Base-by-base conservation (phyloP, 192 early-diverging fungal species). In the Coemansia sp. region DNA sequence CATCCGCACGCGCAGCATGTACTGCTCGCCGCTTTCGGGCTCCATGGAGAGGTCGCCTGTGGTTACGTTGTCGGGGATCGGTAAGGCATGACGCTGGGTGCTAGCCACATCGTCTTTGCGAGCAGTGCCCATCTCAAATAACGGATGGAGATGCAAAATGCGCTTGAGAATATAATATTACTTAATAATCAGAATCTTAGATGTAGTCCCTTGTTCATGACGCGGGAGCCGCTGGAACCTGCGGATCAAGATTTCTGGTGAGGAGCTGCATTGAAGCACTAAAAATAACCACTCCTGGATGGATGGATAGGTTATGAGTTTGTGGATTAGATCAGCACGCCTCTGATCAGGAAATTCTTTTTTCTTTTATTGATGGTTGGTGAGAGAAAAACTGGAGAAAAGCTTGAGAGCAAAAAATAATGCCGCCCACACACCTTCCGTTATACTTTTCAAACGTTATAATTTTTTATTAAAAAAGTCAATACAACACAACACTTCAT, bases 11-110 rank as follows among this genome's bases (percentile, higher is more conserved):
- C 79, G 73, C 9, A 81, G 70, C 69, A 81, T 65, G 62, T 81
- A 81, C 52, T 81, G 79, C 61, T 81, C 79, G 26, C 71, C 79
- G 54, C 65, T 74, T 11, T 73, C 68, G 7, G 79, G 79, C 32
- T 62, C 65, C 41, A 67, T 61, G 12, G 57, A 43, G 18, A 71
- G 67, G 46, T 82, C 74, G 43, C 79, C 79, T 8, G 57, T 32
- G 41, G 55, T 56, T 32, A 68, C 40, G 13, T 40, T 51, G 6
- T 48, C 63, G 13, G 79, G 62, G 8, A 82, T 52, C 9, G 74
- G 74, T 21, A 82, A 68, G 21, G 79, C 79, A 9, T 66, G 46
- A 18, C 73, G 78, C 62, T 68, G 69, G 32, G 66, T 68, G 41
- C 67, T 74, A 19, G 43, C 13, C 22, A 41, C 19, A 41, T 66